Evolutionary conservation across 2,329 filamentous ascomycete genomes (phyloP).

Genomic region (Fusarium anguioides): DNA sequence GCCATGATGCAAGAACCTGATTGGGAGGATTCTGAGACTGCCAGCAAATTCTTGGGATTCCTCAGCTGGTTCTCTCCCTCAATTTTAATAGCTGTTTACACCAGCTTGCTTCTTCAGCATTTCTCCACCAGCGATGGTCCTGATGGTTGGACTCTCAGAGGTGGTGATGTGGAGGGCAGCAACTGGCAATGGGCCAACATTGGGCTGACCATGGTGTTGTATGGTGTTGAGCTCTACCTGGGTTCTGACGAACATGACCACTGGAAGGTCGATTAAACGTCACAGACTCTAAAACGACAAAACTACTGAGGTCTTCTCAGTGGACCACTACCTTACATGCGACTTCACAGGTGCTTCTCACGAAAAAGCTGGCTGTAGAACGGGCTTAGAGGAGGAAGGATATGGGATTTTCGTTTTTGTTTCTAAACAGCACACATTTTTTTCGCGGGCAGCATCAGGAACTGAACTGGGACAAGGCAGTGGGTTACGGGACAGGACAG

Average conservation of each 20-base stretch:
- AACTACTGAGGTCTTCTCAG: neutral
- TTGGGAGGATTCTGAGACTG: conserved; percentile 85
- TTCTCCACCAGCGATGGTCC: conserved; percentile 81
- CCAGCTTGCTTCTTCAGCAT: conserved; percentile 93
- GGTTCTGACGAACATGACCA: conserved; percentile 88
- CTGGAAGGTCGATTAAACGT: conserved; percentile 88
- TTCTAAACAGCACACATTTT: conserved; percentile 29
- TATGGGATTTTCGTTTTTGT: conserved; percentile 2
- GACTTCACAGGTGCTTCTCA: conserved; percentile 13
- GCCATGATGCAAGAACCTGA: conserved; percentile 86
- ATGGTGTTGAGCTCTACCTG: conserved; percentile 89
- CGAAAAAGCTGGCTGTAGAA: conserved; percentile 2
- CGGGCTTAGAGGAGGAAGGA: conserved; percentile 18
- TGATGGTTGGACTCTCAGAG: conserved; percentile 85
- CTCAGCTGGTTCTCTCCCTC: conserved; percentile 95
- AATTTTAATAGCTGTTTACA: conserved; percentile 95
- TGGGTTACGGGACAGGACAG: conserved; percentile 35
- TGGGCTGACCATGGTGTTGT: conserved; percentile 86
- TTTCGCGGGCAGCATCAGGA: conserved; percentile 36
- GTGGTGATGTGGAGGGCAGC: conserved; percentile 82
- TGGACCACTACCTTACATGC: conserved; percentile 20
- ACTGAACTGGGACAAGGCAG: conserved; percentile 38
- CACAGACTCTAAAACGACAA: neutral
- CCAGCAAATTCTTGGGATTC: conserved; percentile 82
- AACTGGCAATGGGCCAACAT: conserved; percentile 95